phyloP scores from a whole-genome alignment of 371 early-diverging fungal species.

The Mortierella sp. region DNA sequence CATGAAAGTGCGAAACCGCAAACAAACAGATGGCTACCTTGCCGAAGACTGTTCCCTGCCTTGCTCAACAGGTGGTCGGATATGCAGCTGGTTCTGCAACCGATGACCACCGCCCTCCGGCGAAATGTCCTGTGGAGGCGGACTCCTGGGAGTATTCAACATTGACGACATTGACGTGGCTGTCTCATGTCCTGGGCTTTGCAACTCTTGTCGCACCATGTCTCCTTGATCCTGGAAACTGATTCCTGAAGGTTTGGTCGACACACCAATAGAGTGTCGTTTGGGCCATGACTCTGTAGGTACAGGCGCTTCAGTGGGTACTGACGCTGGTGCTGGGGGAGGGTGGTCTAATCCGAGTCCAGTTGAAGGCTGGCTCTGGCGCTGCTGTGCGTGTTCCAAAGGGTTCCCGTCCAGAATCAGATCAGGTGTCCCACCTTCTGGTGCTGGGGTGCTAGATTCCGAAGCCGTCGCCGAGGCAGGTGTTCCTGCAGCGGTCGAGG shows the following conservation, averaged over 20 bases:
- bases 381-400: neutral
- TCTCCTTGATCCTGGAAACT: constrained; percentile 33
- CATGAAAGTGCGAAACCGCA: neutral
- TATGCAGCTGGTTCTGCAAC: constrained; percentile 3
- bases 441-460: constrained; percentile 2
- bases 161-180: neutral
- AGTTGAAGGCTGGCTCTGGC: neutral
- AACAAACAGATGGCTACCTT: neutral
- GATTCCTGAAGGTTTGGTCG: constrained; percentile 31
- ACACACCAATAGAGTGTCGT: constrained; percentile 25
- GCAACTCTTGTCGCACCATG: constrained; percentile 45
- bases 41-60: constrained; percentile 22
- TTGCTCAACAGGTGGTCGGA: constrained; percentile 16
- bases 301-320: neutral
- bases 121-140: neutral
- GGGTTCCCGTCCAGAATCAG: neutral
- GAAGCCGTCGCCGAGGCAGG: constrained; percentile 15
- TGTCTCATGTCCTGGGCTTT: constrained; percentile 35
- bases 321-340: neutral
- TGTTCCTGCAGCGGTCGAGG: constrained; percentile 19
- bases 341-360: constrained; percentile 20
- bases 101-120: neutral
- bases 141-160: neutral
- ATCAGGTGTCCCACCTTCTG: neutral
- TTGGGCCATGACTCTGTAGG: constrained; percentile 19